Conservation (phyloP, 2,329 filamentous ascomycete species). For the Didymella pomorum region DNA sequence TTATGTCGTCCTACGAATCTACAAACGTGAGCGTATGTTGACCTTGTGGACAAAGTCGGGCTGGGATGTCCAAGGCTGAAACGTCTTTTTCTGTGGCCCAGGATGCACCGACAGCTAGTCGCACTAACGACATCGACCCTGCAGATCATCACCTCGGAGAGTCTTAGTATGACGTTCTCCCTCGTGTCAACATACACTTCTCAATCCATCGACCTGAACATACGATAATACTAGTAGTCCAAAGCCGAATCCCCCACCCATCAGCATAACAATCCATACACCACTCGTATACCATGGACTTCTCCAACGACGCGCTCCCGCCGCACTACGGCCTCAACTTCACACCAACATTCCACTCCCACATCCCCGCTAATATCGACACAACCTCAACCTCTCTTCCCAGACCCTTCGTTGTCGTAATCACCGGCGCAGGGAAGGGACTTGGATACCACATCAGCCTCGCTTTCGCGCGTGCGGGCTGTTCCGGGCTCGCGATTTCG, state of each 20-base stretch:
- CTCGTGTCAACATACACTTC: too few relatives aligned
- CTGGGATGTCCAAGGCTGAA: background rate
- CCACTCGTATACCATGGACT: background rate
- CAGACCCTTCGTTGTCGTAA: slow-evolving; percentile 52
- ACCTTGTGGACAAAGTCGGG: background rate
- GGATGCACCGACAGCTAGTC: background rate
- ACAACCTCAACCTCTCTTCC: slow-evolving; percentile 41
- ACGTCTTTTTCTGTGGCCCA: background rate
- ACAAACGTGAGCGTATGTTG: background rate
- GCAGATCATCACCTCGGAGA: background rate
- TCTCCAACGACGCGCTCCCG: background rate
- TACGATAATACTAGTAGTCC: too few relatives aligned
- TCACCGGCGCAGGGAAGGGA: slow-evolving; percentile 64
- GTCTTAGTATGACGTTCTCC: too few relatives aligned
- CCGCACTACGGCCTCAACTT: slow-evolving; percentile 13
- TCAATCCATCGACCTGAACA: too few relatives aligned
- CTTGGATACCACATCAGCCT: slow-evolving; percentile 61
- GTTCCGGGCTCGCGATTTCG: slow-evolving; percentile 60
- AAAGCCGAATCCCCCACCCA: too few relatives aligned
- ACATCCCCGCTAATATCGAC: slow-evolving; percentile 62
- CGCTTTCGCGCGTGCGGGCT: slow-evolving; percentile 63
- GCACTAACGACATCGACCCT: slow-evolving; percentile 8
- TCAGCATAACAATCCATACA: too few relatives aligned
- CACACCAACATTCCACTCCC: slow-evolving; percentile 46
- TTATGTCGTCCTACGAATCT: background rate